Base-by-base conservation (phyloP, 139 green algal genomes). In the Micractinium conductrix region DNA sequence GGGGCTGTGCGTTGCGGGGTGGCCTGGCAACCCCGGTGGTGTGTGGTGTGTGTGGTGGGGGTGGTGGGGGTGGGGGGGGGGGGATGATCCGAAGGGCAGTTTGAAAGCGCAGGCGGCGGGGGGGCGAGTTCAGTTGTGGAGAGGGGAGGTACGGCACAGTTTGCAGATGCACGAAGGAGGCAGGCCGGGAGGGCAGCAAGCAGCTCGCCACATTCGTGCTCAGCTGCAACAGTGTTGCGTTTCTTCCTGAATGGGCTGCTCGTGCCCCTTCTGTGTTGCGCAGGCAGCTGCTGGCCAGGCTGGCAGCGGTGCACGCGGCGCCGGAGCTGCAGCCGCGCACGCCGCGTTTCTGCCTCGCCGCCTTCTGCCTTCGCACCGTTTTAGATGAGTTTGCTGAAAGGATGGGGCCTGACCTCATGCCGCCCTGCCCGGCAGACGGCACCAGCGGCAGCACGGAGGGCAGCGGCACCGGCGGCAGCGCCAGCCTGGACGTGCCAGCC, bases 311-410 rank as follows among this genome's bases (percentile, higher is more conserved):
- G 45, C 82, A 79, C 28, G 10, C 48, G 30, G 85, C 83, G 26
- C 35, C 60, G 5, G 53, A 71, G 37, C 85, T 92, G 58, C 73
- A 48, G 22, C 85, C 88, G 8, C 28, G 21, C 0, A 45, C 70
- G 14, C 19, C 58, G 8, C 12, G 10, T 4, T 93, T 91, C 50
- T 75, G 81, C 7, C 60, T 38, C 1, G 78, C 87, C 1, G 84
- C 84, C 2, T 65, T 90, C 53, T 93, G 88, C 72, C 65, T 93
- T 42, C 78, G 90, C 4, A 73, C 81, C 14, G 26, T 90, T 6
- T 78, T 92, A 21, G 88, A 92, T 70, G 81, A 90, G 19, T 78
- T 88, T 38, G 26, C 74, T 24, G 62, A 72, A 58, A 71, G 74
- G 4, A 38, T 88, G 38, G 58, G 74, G 0, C 85, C 45, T 3